A percentile compares a stretch with the other conserved stretches of the same genome.
phyloP scores from a whole-genome alignment of 768 basidiomycete genomes.

The Mycena capillaripes region DNA sequence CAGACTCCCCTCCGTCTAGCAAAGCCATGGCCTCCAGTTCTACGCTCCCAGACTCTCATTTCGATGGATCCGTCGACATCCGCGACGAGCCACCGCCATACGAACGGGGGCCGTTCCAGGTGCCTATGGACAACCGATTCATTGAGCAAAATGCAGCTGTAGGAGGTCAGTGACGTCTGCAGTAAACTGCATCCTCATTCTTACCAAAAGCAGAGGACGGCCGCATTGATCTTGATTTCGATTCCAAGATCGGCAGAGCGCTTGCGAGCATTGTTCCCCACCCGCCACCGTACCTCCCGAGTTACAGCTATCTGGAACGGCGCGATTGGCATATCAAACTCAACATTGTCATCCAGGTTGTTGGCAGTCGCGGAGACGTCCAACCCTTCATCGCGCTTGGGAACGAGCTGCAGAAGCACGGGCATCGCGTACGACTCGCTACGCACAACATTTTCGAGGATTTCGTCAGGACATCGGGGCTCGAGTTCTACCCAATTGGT shows the following conservation, averaged over 20 bases:
- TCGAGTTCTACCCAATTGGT: conserved; percentile 61
- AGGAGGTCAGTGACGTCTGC: conserved; percentile 15
- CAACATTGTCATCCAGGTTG: conserved; percentile 37
- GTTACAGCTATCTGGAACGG: neutral
- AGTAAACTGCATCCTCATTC: neutral
- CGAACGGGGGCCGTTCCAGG: neutral
- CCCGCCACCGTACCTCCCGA: conserved; percentile 15
- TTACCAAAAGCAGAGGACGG: conserved; percentile 15
- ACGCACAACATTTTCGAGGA: conserved; percentile 59
- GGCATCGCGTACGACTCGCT: conserved; percentile 60
- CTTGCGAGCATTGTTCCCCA: conserved; percentile 27
- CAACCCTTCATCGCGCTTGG: conserved; percentile 63
- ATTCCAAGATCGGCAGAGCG: conserved; percentile 24
- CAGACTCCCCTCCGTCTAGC: too few relatives aligned
- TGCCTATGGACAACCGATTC: neutral
- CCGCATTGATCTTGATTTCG: conserved; percentile 28
- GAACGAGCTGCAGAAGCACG: conserved; percentile 48
- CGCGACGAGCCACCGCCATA: conserved; percentile 15
- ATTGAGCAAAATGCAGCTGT: conserved; percentile 4
- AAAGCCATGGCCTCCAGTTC: too few relatives aligned
- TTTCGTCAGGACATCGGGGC: conserved; percentile 51
- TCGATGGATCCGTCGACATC: neutral
- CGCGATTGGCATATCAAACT: conserved; percentile 32
- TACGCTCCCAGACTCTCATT: too few relatives aligned
- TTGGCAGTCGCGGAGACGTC: conserved; percentile 54